Percentiles rank a stretch among this genome's conserved stretches.
Evolutionary conservation across 169 alveolate genomes (phyloP).

Genomic region (Plasmodium yoelii): DNA sequence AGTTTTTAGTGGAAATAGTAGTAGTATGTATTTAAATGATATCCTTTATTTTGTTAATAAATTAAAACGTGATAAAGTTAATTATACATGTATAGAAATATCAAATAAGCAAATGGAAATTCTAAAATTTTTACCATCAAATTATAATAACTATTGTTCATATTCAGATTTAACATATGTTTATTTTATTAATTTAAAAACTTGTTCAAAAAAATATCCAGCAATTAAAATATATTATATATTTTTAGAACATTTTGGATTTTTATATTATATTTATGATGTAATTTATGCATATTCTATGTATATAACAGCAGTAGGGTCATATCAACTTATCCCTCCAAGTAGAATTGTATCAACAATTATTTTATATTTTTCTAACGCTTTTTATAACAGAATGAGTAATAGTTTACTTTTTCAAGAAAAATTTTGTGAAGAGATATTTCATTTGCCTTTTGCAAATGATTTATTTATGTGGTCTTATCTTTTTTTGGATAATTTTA

Average conservation of each 20-base stretch:
- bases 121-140: slow-evolving; percentile 40
- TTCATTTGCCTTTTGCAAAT: slow-evolving; percentile 59
- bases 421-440: slow-evolving; percentile 59
- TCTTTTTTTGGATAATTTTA: slow-evolving; percentile 54
- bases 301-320: slow-evolving; percentile 66
- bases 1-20: slow-evolving; percentile 55
- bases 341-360: slow-evolving; percentile 66
- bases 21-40: slow-evolving; percentile 65
- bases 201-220: slow-evolving; percentile 62
- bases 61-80: slow-evolving; percentile 31
- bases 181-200: slow-evolving; percentile 63
- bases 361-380: slow-evolving; percentile 53
- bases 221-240: slow-evolving; percentile 67
- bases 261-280: slow-evolving; percentile 48
- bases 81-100: slow-evolving; percentile 66
- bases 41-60: slow-evolving; percentile 47
- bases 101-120: slow-evolving; percentile 71
- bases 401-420: slow-evolving; percentile 64
- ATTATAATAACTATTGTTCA: slow-evolving; percentile 67
- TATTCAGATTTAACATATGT: slow-evolving; percentile 68
- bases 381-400: slow-evolving; percentile 69
- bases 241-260: slow-evolving; percentile 58
- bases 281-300: slow-evolving; percentile 66
- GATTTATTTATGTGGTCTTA: slow-evolving; percentile 73
- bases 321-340: slow-evolving; percentile 54